Conservation (phyloP, 768 basidiomycete species). For the Leccinum longicurvipes region DNA sequence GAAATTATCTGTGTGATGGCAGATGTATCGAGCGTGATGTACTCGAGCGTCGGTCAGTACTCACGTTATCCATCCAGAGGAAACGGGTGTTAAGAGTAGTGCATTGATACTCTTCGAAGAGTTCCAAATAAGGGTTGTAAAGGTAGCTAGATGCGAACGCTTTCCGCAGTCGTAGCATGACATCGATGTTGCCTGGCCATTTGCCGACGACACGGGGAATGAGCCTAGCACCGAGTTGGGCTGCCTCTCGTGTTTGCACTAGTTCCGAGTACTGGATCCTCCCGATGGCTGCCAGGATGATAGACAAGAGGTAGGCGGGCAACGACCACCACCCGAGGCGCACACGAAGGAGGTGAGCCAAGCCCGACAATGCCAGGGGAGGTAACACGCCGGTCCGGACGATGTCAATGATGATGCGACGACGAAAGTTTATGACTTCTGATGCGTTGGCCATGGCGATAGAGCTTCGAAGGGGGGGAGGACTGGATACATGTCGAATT, state of each 20-base stretch:
- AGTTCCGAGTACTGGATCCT: constrained; percentile 35
- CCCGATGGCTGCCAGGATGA: constrained; percentile 38
- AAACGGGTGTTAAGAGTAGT: constrained; percentile 69
- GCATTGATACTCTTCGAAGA: constrained; percentile 67
- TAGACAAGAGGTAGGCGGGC: constrained; percentile 39
- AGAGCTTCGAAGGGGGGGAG: background rate
- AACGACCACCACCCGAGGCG: constrained; percentile 35
- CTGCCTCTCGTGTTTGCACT: constrained; percentile 42
- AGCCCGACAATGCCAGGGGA: constrained; percentile 33
- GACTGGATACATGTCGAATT: constrained; percentile 5
- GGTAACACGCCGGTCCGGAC: constrained; percentile 40
- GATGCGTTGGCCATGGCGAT: constrained; percentile 3
- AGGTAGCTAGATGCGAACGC: constrained; percentile 60
- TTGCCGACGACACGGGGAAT: constrained; percentile 61
- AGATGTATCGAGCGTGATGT: background rate
- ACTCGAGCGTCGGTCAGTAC: constrained; percentile 22
- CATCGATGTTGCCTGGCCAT: constrained; percentile 78
- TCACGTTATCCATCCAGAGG: constrained; percentile 66
- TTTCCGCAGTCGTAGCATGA: constrained; percentile 53
- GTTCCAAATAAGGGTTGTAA: constrained; percentile 57
- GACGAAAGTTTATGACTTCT: constrained; percentile 37
- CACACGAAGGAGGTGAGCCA: constrained; percentile 27
- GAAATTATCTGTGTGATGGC: constrained; percentile 53
- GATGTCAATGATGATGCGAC: constrained; percentile 48
- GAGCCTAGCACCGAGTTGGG: constrained; percentile 45